phyloP scores from a whole-genome alignment of 2,329 filamentous ascomycete genomes.

The Pseudogymnoascus sp. region DNA sequence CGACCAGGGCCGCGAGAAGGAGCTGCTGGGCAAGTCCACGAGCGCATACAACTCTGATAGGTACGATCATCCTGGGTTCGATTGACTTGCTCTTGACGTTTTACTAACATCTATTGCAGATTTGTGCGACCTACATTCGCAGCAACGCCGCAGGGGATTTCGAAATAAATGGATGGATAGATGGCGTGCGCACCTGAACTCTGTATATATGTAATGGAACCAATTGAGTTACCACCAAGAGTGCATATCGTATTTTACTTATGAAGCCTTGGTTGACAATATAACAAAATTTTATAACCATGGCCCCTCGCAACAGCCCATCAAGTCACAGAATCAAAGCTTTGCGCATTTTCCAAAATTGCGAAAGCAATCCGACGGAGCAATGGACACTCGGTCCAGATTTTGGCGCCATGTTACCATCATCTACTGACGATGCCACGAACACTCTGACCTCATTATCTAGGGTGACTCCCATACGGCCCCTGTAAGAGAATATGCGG shows the following conservation, averaged over 20 bases:
- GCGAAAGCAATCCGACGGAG: not conserved
- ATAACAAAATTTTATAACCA: slow-evolving; percentile 1
- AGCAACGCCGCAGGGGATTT: slow-evolving; percentile 49
- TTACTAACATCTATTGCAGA: slow-evolving; percentile 36
- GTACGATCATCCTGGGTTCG: slow-evolving; percentile 43
- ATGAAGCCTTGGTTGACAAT: slow-evolving; percentile 7
- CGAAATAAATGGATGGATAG: slow-evolving; percentile 2
- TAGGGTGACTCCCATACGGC: no score
- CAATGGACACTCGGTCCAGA: not conserved
- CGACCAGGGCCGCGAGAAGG: slow-evolving; percentile 83
- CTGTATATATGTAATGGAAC: slow-evolving; percentile 11
- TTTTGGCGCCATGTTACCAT: not conserved
- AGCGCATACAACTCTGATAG: slow-evolving; percentile 84
- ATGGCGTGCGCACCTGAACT: not conserved
- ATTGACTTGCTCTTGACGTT: slow-evolving; percentile 13
- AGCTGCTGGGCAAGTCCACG: slow-evolving; percentile 74
- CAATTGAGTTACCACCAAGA: slow-evolving; percentile 3
- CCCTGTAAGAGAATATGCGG: no score
- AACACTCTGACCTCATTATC: not conserved
- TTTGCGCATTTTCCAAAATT: not conserved
- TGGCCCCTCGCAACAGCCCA: not conserved
- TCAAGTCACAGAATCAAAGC: not conserved
- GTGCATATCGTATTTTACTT: not conserved
- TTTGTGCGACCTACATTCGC: slow-evolving; percentile 77
- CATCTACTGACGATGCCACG: not conserved